Percentiles rank a stretch among this genome's conserved stretches.
phyloP scores from a whole-genome alignment of 2,329 filamentous ascomycete genomes.

The Phoma herbarum region DNA sequence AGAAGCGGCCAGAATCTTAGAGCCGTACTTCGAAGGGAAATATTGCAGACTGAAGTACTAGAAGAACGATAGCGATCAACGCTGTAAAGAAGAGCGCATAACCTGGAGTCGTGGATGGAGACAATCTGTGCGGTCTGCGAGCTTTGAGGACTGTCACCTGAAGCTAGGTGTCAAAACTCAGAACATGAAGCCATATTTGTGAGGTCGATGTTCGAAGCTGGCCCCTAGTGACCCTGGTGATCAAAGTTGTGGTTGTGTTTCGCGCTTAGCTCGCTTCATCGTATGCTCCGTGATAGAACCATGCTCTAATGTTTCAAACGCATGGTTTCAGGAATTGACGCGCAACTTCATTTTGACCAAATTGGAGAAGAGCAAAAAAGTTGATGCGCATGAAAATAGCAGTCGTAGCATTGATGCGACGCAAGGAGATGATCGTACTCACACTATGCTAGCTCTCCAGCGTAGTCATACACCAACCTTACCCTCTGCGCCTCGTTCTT shows the following conservation, averaged over 20 bases:
- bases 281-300: constrained; percentile 10
- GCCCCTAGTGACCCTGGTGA: constrained; percentile 8
- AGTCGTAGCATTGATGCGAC: not conserved
- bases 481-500: constrained; percentile 41
- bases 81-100: not conserved
- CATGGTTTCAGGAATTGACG: constrained; percentile 9
- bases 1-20: not conserved
- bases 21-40: not conserved
- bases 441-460: constrained; percentile 32
- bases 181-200: constrained; percentile 18
- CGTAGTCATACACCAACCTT: constrained; percentile 49
- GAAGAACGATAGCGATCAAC: not conserved
- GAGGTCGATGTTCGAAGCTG: constrained; percentile 14
- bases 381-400: not conserved
- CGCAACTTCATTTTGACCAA: constrained; percentile 9
- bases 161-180: constrained; percentile 14
- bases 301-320: constrained; percentile 17
- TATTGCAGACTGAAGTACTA: not conserved
- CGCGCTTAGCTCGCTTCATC: constrained; percentile 21
- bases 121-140: not conserved
- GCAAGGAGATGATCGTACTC: not conserved
- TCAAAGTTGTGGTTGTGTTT: constrained; percentile 14
- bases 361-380: not conserved
- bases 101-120: not conserved
- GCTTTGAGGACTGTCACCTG: not conserved